Evolutionary conservation across 2,329 filamentous ascomycete genomes (phyloP).

Genomic region (Colletotrichum plurivorum): DNA sequence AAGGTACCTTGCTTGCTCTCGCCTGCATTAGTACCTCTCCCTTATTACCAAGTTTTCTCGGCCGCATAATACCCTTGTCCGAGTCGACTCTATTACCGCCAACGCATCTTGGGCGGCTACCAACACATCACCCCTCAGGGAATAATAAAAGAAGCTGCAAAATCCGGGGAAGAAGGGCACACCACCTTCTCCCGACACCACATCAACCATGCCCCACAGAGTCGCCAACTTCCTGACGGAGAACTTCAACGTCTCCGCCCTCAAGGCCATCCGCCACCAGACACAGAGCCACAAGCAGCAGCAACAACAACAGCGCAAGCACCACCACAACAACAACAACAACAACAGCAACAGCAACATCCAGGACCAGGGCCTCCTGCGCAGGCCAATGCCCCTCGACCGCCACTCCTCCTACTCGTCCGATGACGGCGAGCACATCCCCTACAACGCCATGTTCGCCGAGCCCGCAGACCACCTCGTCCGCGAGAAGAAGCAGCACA

Average conservation of each 20-base stretch:
- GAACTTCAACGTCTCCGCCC: slow-evolving; percentile 50
- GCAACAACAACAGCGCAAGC: not conserved
- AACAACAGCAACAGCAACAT: slow-evolving; percentile 9
- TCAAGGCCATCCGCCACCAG: slow-evolving; percentile 50
- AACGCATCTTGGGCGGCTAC: not conserved
- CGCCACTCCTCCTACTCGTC: slow-evolving; percentile 40
- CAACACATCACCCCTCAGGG: not conserved
- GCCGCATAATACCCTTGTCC: slow-evolving; percentile 16
- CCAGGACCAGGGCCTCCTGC: slow-evolving; percentile 33
- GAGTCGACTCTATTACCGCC: slow-evolving; percentile 32
- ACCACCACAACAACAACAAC: slow-evolving; percentile 8
- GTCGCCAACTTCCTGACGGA: slow-evolving; percentile 72
- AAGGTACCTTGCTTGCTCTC: too few relatives aligned
- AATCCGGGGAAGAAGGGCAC: slow-evolving; percentile 31
- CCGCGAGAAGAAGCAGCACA: slow-evolving; percentile 53
- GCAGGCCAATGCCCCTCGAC: slow-evolving; percentile 28
- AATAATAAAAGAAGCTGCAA: slow-evolving; percentile 3
- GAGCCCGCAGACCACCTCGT: slow-evolving; percentile 39
- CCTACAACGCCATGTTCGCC: slow-evolving; percentile 39
- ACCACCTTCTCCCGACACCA: slow-evolving; percentile 4
- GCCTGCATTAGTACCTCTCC: too few relatives aligned
- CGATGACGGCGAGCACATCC: slow-evolving; percentile 40
- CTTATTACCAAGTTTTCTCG: too few relatives aligned
- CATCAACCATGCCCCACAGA: slow-evolving; percentile 67
- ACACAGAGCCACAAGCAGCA: slow-evolving; percentile 20